Evolutionary conservation across 129 eudicot species (phyloP), one percentile per base, ranked within the genome.

Genomic region (Chrysanthemum lavandulifolium): DNA sequence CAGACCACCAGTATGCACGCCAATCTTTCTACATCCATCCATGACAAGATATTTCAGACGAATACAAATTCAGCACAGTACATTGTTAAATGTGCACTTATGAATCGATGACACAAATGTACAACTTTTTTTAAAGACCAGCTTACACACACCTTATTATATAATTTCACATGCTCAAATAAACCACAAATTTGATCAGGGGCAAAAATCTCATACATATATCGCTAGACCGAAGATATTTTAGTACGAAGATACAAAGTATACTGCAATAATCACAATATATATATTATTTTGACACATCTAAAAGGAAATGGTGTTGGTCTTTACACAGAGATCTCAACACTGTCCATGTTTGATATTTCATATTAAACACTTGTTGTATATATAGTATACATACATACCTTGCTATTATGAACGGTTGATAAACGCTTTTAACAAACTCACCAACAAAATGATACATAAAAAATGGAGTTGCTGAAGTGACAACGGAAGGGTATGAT

Each of bases 361-460:
- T 50, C 65, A 76, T 69, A 69, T 68, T 68, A 61, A 69, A 62
- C 81, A 76, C 75, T 69, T 69, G 75, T 16, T 61, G 71, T 33
- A 60, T 69, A 23, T 51, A 65, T 52, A 52, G 72, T 53, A 70
- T 70, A 33, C 76, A 78, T 70, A 31, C 73, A 75, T 67, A 63
- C 77, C 45, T 71, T 78, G 59, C 65, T 78, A 54, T 70, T 78
- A 71, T 78, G 61, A 71, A 78, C 29, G 43, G 25, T 51, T 69
- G 75, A 76, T 19, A 68, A 40, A 76, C 68, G 80, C 80, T 78
- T 78, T 69, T 56, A 52, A 77, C 81, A 77, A 69, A 69, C 81
- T 78, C 73, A 55, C 58, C 54, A 48, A 45, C 73, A 78, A 78
- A 71, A 78, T 71, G 77, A 78, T 64, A 63, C 77, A 14, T 78